These are phyloP conservation scores for Inonotus obliquus DNA, from an alignment of 1,284 basidiomycete species.

Conservation along the genomic window DNA sequence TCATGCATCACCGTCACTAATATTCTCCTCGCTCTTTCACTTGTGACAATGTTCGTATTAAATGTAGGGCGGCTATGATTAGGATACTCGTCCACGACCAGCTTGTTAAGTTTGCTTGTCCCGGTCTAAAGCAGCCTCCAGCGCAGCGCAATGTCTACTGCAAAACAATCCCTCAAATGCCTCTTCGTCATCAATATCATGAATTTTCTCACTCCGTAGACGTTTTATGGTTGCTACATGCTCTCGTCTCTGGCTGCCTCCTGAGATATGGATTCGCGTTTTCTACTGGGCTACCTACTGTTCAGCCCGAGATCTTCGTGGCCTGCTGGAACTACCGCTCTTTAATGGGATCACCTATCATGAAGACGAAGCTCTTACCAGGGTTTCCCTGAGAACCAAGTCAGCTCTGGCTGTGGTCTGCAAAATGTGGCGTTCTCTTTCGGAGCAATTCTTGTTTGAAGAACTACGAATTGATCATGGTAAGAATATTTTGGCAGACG, in stretches of 20 bases:
- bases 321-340: background rate
- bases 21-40: too few species aligned
- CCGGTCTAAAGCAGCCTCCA: too few species aligned
- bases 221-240: background rate
- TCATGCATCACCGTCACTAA: background rate
- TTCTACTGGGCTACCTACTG: slow-evolving; percentile 12
- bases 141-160: background rate
- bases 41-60: too few species aligned
- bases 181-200: background rate
- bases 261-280: slow-evolving; percentile 7
- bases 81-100: background rate
- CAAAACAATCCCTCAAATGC: background rate
- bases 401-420: slow-evolving; percentile 1
- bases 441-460: slow-evolving; percentile 9
- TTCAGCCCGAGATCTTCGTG: background rate
- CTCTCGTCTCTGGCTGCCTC: background rate
- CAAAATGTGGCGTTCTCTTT: background rate
- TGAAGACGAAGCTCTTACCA: background rate
- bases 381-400: slow-evolving; percentile 3
- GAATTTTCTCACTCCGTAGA: background rate
- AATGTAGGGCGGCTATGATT: too few species aligned
- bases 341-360: slow-evolving; percentile 5
- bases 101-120: background rate
- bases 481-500: background rate
- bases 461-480: slow-evolving; percentile 11